Conservation (phyloP, 768 basidiomycete genomes). For the Amanita muscaria region DNA sequence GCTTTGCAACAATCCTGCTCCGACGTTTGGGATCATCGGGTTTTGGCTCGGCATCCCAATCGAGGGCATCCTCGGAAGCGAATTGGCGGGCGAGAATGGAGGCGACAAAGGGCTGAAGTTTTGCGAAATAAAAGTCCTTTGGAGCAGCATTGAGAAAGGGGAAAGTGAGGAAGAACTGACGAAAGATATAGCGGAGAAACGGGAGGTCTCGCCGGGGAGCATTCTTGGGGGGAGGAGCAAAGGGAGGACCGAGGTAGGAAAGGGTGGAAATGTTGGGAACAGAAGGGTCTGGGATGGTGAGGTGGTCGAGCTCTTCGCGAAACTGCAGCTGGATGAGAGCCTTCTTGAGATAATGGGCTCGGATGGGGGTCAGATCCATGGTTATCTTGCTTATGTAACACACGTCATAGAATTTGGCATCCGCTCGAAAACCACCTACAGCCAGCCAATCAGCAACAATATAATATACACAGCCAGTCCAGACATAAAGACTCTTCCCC, state of each 20-base stretch:
- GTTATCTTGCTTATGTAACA: constrained; percentile 1
- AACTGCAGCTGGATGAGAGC: constrained; percentile 85
- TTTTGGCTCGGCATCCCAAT: neutral
- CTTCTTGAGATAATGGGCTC: constrained; percentile 98
- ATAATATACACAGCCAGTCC: constrained; percentile 24
- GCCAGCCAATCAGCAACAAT: constrained; percentile 22
- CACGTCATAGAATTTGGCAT: constrained; percentile 40
- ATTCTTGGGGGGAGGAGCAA: constrained; percentile 59
- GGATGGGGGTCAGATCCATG: constrained; percentile 62
- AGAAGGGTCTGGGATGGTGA: constrained; percentile 29
- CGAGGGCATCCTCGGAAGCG: constrained; percentile 40
- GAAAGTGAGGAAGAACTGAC: constrained; percentile 89
- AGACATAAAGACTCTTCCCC: constrained; percentile 13
- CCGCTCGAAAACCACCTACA: constrained; percentile 72
- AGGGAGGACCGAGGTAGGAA: constrained; percentile 84
- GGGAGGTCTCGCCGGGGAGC: constrained; percentile 65
- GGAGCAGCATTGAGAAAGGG: constrained; percentile 90
- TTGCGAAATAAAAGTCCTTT: constrained; percentile 85
- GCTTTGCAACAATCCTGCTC: constrained; percentile 56
- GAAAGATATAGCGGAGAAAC: constrained; percentile 82
- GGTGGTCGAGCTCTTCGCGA: constrained; percentile 67
- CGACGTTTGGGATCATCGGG: constrained; percentile 26
- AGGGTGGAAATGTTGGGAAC: constrained; percentile 48
- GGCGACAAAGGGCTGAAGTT: constrained; percentile 90
- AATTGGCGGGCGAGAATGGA: constrained; percentile 78